Conservation (phyloP, 2,329 filamentous ascomycete species). For the Mariannaea sp. region DNA sequence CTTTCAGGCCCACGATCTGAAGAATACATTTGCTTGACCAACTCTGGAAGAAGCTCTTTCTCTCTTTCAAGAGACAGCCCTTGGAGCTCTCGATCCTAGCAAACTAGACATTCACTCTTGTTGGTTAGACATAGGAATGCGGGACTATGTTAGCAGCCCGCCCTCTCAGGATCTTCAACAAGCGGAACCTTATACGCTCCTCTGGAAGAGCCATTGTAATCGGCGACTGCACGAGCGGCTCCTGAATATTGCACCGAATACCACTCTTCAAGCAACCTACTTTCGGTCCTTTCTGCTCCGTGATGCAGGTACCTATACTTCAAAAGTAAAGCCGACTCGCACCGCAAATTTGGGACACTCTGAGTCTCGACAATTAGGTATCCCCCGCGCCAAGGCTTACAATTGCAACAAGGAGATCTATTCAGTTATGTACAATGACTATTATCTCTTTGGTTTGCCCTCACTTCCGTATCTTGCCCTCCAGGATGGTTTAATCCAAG, state of each 20-base stretch:
- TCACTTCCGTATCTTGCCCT: constrained; percentile 9
- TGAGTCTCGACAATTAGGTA: background rate
- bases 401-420: constrained; percentile 8
- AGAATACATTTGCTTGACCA: background rate
- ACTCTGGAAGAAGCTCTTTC: background rate
- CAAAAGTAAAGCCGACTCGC: background rate
- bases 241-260: background rate
- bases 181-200: background rate
- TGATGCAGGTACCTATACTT: background rate
- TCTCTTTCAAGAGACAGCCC: background rate
- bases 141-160: background rate
- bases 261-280: background rate
- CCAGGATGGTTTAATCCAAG: constrained; percentile 3
- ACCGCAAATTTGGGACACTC: constrained; percentile 1
- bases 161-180: background rate
- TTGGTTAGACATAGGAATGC: constrained; percentile 9
- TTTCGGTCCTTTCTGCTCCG: background rate
- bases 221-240: background rate
- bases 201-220: constrained; percentile 4
- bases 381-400: constrained; percentile 1
- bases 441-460: constrained; percentile 4
- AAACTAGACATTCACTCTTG: constrained; percentile 10
- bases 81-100: background rate
- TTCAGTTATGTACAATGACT: constrained; percentile 12
- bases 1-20: background rate